Conservation (phyloP, 2,329 filamentous ascomycete genomes). For the Podosphaera xanthii region DNA sequence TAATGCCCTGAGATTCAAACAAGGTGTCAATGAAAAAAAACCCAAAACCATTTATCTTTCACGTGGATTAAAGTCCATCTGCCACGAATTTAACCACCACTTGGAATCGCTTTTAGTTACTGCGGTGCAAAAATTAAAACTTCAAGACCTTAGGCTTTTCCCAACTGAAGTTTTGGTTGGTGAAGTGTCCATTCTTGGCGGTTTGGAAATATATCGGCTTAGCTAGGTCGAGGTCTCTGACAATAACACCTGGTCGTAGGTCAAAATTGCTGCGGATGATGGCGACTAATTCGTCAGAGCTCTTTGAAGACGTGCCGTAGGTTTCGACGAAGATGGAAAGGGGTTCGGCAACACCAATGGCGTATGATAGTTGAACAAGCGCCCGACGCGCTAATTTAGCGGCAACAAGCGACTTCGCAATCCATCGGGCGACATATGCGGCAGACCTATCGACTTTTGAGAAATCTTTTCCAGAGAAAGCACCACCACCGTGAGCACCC, state of each 20-base stretch:
- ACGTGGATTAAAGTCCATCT: constrained; percentile 16
- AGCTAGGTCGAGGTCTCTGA: constrained; percentile 84
- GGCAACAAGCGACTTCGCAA: constrained; percentile 90
- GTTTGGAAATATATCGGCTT: constrained; percentile 97
- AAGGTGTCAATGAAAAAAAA: constrained; percentile 12
- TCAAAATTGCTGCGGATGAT: constrained; percentile 96
- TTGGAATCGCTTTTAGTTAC: constrained; percentile 15
- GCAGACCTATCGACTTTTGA: constrained; percentile 99
- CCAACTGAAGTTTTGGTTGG: constrained; percentile 94
- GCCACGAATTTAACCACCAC: constrained; percentile 9
- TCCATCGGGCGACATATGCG: constrained; percentile 93
- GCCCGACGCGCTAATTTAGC: constrained; percentile 76
- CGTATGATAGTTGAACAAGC: constrained; percentile 95
- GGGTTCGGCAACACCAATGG: constrained; percentile 95
- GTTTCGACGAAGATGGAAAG: constrained; percentile 95
- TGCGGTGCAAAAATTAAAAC: constrained; percentile 32
- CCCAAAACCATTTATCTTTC: constrained; percentile 2
- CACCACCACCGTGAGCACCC: constrained; percentile 98
- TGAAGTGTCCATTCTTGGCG: constrained; percentile 99
- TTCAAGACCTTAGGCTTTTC: constrained; percentile 93
- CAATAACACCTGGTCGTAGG: constrained; percentile 92
- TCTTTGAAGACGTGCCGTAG: constrained; percentile 82
- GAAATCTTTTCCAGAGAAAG: constrained; percentile 99
- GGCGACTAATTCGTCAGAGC: constrained; percentile 77
- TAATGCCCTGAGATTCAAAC: no score